Base-by-base conservation (phyloP, 2,329 filamentous ascomycete genomes). In the Teratosphaeria nubilosa region DNA sequence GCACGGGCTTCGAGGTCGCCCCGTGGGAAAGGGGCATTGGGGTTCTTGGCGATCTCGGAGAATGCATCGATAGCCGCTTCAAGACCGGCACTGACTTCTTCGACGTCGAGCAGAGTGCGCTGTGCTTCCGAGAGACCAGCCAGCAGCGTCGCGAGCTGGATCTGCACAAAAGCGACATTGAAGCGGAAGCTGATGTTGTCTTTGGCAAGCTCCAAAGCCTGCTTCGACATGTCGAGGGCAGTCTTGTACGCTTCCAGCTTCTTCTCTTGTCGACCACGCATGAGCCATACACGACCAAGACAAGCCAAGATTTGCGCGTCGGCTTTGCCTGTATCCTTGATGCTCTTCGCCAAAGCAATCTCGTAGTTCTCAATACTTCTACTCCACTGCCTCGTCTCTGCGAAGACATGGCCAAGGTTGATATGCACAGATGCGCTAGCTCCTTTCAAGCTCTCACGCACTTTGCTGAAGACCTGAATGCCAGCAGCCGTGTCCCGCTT, bases 111-210 rank as follows among this genome's bases (percentile, higher is more conserved):
- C 2, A 92, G 79, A 0, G 87, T 88, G 55, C 91, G 86, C 69
- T 91, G 85, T 5, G 83, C 82, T 70, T 96, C 90, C 5, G 83
- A 79, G 56, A 96, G 78, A 37, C 78, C 80, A 73, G 90, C 86
- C 57, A 96, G 85, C 31, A 88, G 83, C 52, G 87, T 87, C 22
- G 92, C 92, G 57, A 97, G 85, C 72, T 96, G 91, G 62, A 96
- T 95, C 70, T 97, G 94, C 30, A 97, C 90, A 69, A 96, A 99
- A 0, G 94, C 94, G 30, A 99, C 89, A 69, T 99, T 99, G 81
- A 99, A 99, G 72, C 94, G 90, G 73, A 94, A 90, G 73, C 96
- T 90, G 31, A 91, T 81, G 67, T 94, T 88, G 25, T 66, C 66
- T 0, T 91, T 88, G 1, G 88, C 37, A 57, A 88, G 82, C 57